Conservation (phyloP, 2,329 filamentous ascomycete species). For the Cordyceps fumosorosea region DNA sequence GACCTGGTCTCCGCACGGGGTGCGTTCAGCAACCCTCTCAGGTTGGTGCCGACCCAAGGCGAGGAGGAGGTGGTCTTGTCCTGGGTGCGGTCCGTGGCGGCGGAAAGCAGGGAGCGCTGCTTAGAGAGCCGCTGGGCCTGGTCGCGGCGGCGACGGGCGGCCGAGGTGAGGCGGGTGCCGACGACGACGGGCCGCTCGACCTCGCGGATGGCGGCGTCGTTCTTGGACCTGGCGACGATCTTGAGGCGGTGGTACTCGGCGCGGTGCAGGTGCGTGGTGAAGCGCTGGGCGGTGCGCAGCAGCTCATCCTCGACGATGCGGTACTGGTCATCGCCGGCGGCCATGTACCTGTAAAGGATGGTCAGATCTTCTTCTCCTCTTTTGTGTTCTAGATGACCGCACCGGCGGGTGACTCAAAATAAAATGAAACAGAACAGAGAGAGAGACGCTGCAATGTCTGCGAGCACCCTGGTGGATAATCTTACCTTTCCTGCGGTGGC, state of each 20-base stretch:
- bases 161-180: conserved; percentile 19
- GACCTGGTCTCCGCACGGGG: conserved; percentile 25
- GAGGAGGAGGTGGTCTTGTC: conserved; percentile 7
- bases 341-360: conserved; percentile 49
- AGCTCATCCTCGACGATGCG: conserved; percentile 85
- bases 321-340: conserved; percentile 64
- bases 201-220: conserved; percentile 43
- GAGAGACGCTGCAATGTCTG: background rate
- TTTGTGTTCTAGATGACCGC: background rate
- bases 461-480: background rate
- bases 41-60: conserved; percentile 26
- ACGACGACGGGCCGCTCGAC: conserved; percentile 47
- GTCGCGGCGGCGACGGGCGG: conserved; percentile 20
- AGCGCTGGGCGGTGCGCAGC: conserved; percentile 56
- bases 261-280: conserved; percentile 70
- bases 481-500: conserved; percentile 40
- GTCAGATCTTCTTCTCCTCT: background rate
- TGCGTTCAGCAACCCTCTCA: conserved; percentile 39
- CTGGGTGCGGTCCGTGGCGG: background rate
- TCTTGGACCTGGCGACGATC: conserved; percentile 45
- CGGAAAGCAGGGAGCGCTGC: conserved; percentile 20
- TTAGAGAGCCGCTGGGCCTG: conserved; percentile 18
- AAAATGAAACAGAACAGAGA: background rate
- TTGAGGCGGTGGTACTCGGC: conserved; percentile 69
- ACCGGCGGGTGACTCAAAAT: background rate